Evolutionary conservation across 1,139 yeast genomes (phyloP).

Genomic region (Eremothecium sinecaudum): DNA sequence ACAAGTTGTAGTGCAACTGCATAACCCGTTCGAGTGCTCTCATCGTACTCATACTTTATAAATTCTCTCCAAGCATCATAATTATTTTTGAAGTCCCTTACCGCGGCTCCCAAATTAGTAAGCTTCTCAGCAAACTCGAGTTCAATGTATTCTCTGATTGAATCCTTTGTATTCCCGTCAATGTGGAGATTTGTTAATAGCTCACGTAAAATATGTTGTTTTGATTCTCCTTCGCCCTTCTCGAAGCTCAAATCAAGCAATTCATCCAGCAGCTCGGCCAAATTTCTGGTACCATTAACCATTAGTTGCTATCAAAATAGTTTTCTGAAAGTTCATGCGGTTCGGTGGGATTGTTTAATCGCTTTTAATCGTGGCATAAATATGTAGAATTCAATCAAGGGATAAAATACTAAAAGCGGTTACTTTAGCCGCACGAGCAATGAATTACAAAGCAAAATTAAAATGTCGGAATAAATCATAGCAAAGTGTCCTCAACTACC

Average conservation of each 20-base stretch:
- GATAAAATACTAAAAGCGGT: too few relatives aligned
- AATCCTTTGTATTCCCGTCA: constrained; percentile 1
- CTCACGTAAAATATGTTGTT: constrained; percentile 1
- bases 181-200: constrained; percentile 4
- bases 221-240: neutral
- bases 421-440: too few relatives aligned
- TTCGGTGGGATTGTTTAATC: too few relatives aligned
- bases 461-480: too few relatives aligned
- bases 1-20: constrained; percentile 16
- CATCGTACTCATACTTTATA: constrained; percentile 7
- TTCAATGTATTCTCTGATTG: constrained; percentile 14
- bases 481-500: too few relatives aligned
- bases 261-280: constrained; percentile 3
- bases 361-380: too few relatives aligned
- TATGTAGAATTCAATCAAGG: too few relatives aligned
- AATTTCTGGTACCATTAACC: neutral
- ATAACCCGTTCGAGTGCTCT: constrained; percentile 7
- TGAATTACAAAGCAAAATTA: too few relatives aligned
- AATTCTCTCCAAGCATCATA: constrained; percentile 10
- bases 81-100: constrained; percentile 10
- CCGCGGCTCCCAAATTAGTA: constrained; percentile 12
- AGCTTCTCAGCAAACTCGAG: constrained; percentile 13
- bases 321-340: too few relatives aligned
- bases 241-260: constrained; percentile 5
- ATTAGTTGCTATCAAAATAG: too few relatives aligned